Percentiles rank a stretch among this genome's conserved stretches.
phyloP scores from a whole-genome alignment of 495 filamentous ascomycete genomes.

The Lasiosphaeria miniovina region DNA sequence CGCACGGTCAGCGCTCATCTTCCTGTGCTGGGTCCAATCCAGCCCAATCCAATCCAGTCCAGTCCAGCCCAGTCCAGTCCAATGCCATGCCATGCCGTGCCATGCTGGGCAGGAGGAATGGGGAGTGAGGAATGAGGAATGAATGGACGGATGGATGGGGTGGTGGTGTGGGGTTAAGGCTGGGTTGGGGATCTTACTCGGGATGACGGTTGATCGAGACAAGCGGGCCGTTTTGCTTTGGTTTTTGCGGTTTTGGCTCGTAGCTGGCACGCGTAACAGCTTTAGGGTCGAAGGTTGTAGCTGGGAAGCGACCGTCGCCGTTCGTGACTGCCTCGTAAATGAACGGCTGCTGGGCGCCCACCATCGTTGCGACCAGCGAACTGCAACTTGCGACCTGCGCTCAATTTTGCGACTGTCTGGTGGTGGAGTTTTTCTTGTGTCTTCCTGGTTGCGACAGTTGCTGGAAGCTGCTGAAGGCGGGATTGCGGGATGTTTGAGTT shows the following conservation, averaged over 20 bases:
- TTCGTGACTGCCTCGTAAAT: constrained; percentile 61
- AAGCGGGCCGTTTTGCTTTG: constrained; percentile 69
- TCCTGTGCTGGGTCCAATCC: neutral
- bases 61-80: no score
- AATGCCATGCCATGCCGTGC: no score
- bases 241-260: constrained; percentile 56
- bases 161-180: constrained; percentile 1
- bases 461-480: neutral
- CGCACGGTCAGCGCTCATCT: neutral
- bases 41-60: no score
- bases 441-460: neutral
- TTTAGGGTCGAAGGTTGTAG: constrained; percentile 74
- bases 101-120: no score
- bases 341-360: constrained; percentile 64
- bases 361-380: constrained; percentile 41
- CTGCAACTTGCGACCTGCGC: neutral
- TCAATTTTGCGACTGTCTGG: neutral
- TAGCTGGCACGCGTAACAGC: constrained; percentile 72
- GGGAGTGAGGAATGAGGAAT: neutral
- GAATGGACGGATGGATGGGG: constrained; percentile 5
- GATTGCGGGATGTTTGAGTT: neutral
- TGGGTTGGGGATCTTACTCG: constrained; percentile 52
- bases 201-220: constrained; percentile 78
- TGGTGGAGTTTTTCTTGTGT: neutral
- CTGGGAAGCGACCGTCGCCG: constrained; percentile 45